Percentiles rank a stretch among this genome's conserved stretches.
Evolutionary conservation across 495 filamentous ascomycete species (phyloP).

Genomic region (Pseudoneurospora amorphoporcata): DNA sequence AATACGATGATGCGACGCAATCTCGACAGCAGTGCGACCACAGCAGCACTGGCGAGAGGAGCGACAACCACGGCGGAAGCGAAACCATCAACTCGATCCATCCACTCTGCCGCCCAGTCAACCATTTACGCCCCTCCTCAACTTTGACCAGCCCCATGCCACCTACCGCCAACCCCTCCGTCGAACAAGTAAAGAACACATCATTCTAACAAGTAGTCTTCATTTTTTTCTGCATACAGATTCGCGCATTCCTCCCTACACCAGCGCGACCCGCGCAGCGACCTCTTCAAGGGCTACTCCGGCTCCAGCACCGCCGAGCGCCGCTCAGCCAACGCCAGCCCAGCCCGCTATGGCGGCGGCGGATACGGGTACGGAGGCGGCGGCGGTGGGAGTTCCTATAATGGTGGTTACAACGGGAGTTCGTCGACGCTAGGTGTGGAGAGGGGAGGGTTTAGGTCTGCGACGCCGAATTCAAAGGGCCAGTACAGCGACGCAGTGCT

Average conservation of each 20-base stretch:
- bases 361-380: constrained; percentile 53
- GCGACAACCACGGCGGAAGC: background rate
- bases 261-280: constrained; percentile 77
- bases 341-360: constrained; percentile 42
- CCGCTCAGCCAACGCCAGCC: constrained; percentile 40
- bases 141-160: background rate
- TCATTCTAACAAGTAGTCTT: constrained; percentile 23
- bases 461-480: constrained; percentile 80
- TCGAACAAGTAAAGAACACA: constrained; percentile 11
- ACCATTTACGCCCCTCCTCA: background rate
- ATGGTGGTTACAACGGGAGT: constrained; percentile 8
- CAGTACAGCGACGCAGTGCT: constrained; percentile 92
- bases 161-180: background rate
- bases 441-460: constrained; percentile 38
- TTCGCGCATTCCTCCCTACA: constrained; percentile 54
- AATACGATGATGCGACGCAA: background rate
- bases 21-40: background rate
- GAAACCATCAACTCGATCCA: background rate
- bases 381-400: constrained; percentile 8
- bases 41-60: background rate
- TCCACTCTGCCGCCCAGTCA: background rate
- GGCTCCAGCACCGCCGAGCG: constrained; percentile 45
- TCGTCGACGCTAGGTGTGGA: constrained; percentile 21
- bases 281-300: constrained; percentile 80
- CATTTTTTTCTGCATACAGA: constrained; percentile 22